Evolutionary conservation across 1,139 yeast genomes (phyloP).

Genomic region (Tardiomyces digboiensis): DNA sequence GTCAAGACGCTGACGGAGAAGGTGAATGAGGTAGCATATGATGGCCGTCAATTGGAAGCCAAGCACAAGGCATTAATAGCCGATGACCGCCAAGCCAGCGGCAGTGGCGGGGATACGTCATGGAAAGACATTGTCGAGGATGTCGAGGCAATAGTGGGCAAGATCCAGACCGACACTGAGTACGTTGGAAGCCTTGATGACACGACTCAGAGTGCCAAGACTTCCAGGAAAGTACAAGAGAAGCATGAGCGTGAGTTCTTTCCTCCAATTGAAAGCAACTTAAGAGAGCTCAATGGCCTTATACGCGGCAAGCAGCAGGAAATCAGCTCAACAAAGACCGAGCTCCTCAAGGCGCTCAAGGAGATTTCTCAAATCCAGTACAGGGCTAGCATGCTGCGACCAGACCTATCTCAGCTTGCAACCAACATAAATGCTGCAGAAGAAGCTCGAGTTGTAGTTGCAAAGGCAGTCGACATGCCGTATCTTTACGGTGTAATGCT

Average conservation of each 20-base stretch:
- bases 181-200: constrained; percentile 18
- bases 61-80: constrained; percentile 1
- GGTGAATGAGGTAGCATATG: constrained; percentile 12
- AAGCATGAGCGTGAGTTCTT: constrained; percentile 19
- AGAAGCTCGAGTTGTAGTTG: constrained; percentile 33
- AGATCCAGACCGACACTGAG: constrained; percentile 20
- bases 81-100: not conserved
- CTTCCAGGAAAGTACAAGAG: not conserved
- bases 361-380: constrained; percentile 23
- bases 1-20: constrained; percentile 4
- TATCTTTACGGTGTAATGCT: constrained; percentile 68
- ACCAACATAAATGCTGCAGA: constrained; percentile 31
- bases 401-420: constrained; percentile 22
- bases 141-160: constrained; percentile 17
- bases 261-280: constrained; percentile 14
- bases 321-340: not conserved
- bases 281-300: constrained; percentile 15
- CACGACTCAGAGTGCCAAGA: constrained; percentile 8
- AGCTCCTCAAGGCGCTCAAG: constrained; percentile 12
- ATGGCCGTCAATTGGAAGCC: constrained; percentile 12
- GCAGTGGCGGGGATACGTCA: constrained; percentile 3
- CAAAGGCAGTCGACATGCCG: constrained; percentile 64
- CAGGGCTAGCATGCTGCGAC: constrained; percentile 20
- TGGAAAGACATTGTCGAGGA: constrained; percentile 17
- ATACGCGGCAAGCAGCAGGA: not conserved